A percentile compares a stretch with the other conserved stretches of the same genome.
These are phyloP conservation scores for Spinellus fusiger DNA, from an alignment of 192 early-diverging fungal species.

Conservation along the genomic window DNA sequence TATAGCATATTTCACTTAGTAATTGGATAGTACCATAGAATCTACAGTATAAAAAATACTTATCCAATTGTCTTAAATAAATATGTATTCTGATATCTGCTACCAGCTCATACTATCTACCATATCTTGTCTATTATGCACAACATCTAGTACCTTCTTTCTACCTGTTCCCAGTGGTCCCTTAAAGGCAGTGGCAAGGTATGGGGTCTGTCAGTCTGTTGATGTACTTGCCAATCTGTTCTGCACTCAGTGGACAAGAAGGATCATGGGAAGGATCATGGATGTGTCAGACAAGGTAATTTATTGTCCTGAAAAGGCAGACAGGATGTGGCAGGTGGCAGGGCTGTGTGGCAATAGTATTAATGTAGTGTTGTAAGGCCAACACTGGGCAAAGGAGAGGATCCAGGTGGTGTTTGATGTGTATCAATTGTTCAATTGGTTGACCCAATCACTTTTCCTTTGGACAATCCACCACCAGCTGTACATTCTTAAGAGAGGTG, in stretches of 20 bases:
- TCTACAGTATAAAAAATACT: too few species aligned
- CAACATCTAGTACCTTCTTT: too few species aligned
- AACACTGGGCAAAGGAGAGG: background rate
- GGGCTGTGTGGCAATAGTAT: background rate
- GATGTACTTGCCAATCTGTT: background rate
- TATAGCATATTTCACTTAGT: too few species aligned
- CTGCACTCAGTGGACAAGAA: background rate
- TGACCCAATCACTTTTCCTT: slow-evolving; percentile 2
- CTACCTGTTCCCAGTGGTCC: too few species aligned
- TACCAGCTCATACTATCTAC: too few species aligned
- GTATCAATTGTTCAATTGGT: background rate
- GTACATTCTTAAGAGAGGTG: background rate
- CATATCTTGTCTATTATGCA: too few species aligned
- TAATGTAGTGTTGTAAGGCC: background rate
- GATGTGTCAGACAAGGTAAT: background rate
- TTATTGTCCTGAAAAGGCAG: background rate
- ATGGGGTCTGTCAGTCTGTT: background rate
- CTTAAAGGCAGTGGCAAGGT: too few species aligned
- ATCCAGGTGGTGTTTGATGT: background rate
- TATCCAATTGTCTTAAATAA: too few species aligned
- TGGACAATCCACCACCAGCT: background rate
- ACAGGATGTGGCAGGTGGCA: background rate
- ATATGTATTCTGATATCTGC: too few species aligned
- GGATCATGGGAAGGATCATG: too few species aligned
- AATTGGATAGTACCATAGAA: too few species aligned